Conservation (phyloP, 345 rosid species). For the Noccaea caerulescens region DNA sequence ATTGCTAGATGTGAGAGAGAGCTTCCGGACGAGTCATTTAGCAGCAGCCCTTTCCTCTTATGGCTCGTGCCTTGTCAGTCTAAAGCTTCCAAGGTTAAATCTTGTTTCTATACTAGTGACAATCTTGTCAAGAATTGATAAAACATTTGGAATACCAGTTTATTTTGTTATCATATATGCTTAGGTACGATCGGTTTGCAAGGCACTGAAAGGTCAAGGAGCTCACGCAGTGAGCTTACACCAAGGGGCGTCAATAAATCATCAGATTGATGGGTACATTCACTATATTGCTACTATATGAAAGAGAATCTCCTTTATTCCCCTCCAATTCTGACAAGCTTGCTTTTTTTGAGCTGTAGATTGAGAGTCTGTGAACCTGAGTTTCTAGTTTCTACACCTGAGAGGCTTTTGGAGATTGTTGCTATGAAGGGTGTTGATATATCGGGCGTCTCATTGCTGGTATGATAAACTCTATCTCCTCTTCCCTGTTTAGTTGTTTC, state of each 20-base stretch:
- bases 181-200: constrained; percentile 81
- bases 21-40: constrained; percentile 44
- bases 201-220: constrained; percentile 82
- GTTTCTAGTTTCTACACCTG: constrained; percentile 85
- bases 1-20: constrained; percentile 69
- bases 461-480: constrained; percentile 35
- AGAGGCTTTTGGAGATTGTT: constrained; percentile 84
- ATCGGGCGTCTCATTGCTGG: constrained; percentile 79
- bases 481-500: not conserved
- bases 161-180: not conserved
- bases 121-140: not conserved
- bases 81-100: constrained; percentile 71
- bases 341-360: constrained; percentile 45
- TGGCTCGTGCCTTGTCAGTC: constrained; percentile 81
- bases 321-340: constrained; percentile 25
- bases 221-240: constrained; percentile 89
- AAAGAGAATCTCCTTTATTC: not conserved
- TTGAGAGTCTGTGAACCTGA: constrained; percentile 88
- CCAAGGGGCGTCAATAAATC: constrained; percentile 70
- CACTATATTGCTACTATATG: constrained; percentile 2
- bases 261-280: constrained; percentile 79
- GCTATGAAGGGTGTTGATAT: constrained; percentile 69
- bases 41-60: constrained; percentile 68
- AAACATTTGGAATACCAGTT: too few species aligned
- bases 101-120: not conserved